Evolutionary conservation across 2,329 filamentous ascomycete species (phyloP).

Genomic region (Cladosporium velox): DNA sequence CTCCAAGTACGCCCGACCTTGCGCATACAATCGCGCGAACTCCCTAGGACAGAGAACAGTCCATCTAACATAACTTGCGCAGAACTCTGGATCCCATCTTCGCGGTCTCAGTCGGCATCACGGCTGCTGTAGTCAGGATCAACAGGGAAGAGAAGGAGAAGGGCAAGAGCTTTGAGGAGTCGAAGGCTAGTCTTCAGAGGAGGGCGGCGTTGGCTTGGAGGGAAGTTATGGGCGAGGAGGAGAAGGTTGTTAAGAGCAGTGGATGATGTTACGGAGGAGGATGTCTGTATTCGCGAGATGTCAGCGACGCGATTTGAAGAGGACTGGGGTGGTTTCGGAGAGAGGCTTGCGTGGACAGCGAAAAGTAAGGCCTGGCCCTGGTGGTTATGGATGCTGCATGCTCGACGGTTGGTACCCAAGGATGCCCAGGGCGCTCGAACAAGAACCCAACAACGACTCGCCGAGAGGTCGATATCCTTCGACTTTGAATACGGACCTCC

Average conservation of each 20-base stretch:
- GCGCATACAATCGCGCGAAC: conserved; percentile 32
- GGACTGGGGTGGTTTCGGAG: not conserved
- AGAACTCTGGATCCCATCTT: conserved; percentile 53
- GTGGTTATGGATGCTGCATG: not conserved
- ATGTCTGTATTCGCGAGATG: not conserved
- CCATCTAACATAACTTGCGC: conserved; percentile 10
- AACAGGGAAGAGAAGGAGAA: conserved; percentile 52
- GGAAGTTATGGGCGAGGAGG: not conserved
- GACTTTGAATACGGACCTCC: not conserved
- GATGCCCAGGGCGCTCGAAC: not conserved
- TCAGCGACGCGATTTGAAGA: not conserved
- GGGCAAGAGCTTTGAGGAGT: conserved; percentile 42
- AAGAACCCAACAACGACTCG: not conserved
- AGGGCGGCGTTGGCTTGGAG: conserved; percentile 15
- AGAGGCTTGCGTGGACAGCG: not conserved
- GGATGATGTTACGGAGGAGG: not conserved
- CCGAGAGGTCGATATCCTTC: not conserved
- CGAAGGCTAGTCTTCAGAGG: conserved; percentile 35
- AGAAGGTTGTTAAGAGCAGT: not conserved
- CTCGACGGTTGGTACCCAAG: not conserved
- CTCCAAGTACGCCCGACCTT: conserved; percentile 40
- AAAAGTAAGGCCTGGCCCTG: not conserved
- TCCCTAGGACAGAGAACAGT: not conserved
- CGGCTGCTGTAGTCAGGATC: conserved; percentile 45
- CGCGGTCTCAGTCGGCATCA: conserved; percentile 50